Evolutionary conservation across 208 protist genomes (phyloP), one percentile per base, ranked within the genome.

Genomic region (Phytomonas sp.): DNA sequence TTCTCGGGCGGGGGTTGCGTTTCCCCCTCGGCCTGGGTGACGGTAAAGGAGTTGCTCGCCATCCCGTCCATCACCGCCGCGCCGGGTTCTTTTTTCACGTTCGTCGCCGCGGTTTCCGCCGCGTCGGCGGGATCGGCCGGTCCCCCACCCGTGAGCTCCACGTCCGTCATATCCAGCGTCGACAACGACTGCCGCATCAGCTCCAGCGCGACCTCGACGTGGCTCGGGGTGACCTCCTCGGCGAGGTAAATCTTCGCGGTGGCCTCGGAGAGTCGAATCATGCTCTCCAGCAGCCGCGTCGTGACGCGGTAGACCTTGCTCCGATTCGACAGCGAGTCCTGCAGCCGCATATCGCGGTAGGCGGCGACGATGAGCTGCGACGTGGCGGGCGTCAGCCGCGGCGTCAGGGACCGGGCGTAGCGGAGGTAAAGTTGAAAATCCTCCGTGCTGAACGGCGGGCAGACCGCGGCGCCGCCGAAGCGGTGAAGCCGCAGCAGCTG

Each of bases 241-340:
- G 96, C 92, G 26, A 98, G 74, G 77, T 98, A 88, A 2, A 99
- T 60, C 73, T 98, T 98, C 17, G 98, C 99, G 13, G 95, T 84
- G 0, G 98, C 98, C 85, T 99, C 98, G 29, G 94, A 96, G 8
- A 99, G 88, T 36, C 99, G 93, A 51, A 99, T 98, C 62, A 99
- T 94, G 53, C 97, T 98, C 87, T 99, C 99, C n/a, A 99, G 86
- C 75, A 99, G 95, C 68, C 99, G 92, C 23, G 99, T 99, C 23
- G 99, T 99, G 31, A 99, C 98, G 66, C 98, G 87, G 75, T 98
- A 99, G 30, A 97, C 80, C 67, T 92, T 91, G 77, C 81, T 97
- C 28, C 92, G 80, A 76, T 93, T 93, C 6, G 80, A 89, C 4
- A 93, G 75, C 2, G 84, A 82, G 76, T 98, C 96, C 66, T 91